Conservation (phyloP, 192 early-diverging fungal species). For the Piromyces finnis region DNA sequence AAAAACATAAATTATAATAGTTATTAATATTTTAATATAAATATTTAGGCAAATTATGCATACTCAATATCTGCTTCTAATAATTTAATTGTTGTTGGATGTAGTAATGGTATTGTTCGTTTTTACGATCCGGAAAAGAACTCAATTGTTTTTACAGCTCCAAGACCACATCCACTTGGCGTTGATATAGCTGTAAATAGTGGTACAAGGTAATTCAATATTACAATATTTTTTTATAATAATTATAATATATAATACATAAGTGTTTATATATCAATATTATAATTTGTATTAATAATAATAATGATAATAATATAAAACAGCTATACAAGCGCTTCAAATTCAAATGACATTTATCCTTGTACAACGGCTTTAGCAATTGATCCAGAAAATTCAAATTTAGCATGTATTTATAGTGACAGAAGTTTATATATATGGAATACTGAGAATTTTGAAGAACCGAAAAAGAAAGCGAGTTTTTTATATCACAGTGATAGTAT, state of each 20-base stretch:
- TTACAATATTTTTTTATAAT: too few relatives aligned
- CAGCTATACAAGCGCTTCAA: conserved; percentile 4
- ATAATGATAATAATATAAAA: too few relatives aligned
- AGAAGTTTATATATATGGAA: conserved; percentile 59
- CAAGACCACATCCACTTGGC: conserved; percentile 48
- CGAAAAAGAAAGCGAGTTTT: conserved; percentile 39
- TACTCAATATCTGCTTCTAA: conserved; percentile 40
- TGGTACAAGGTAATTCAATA: neutral
- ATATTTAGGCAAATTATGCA: conserved; percentile 33
- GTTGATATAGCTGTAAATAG: conserved; percentile 15
- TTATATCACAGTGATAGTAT: conserved; percentile 56
- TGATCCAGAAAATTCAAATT: conserved; percentile 18
- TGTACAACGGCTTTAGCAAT: conserved; percentile 41
- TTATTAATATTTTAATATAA: too few relatives aligned
- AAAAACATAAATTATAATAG: too few relatives aligned
- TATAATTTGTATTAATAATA: too few relatives aligned
- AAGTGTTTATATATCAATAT: too few relatives aligned
- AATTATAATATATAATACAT: too few relatives aligned
- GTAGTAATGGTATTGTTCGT: conserved; percentile 53
- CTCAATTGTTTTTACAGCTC: conserved; percentile 48
- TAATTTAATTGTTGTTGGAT: conserved; percentile 46
- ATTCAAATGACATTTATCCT: conserved; percentile 17
- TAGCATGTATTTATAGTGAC: conserved; percentile 53
- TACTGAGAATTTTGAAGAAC: conserved; percentile 10
- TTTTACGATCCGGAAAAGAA: conserved; percentile 54